A percentile compares a stretch with the other conserved stretches of the same genome.
Evolutionary conservation across 2,329 filamentous ascomycete genomes (phyloP).

Genomic region (Ophiostoma populinum): DNA sequence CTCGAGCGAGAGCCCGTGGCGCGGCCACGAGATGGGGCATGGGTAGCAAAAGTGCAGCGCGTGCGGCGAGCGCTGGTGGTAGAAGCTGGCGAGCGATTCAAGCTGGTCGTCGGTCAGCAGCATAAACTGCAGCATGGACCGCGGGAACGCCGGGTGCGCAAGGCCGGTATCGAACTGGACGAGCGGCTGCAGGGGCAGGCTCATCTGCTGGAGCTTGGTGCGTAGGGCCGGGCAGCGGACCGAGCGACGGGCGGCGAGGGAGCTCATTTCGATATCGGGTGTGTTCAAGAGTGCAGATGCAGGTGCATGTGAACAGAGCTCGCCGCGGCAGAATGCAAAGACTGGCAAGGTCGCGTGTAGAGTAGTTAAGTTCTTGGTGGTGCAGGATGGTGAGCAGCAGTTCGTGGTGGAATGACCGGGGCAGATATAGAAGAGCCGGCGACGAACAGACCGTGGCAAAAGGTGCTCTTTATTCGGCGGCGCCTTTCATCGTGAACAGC

Average conservation of each 20-base stretch:
- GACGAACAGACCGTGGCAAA: no score
- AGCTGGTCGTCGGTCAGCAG: slow-evolving; percentile 55
- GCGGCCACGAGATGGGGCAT: slow-evolving; percentile 46
- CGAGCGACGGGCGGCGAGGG: slow-evolving; percentile 21
- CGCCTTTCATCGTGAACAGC: not conserved
- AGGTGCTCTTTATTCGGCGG: not conserved
- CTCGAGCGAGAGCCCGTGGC: slow-evolving; percentile 30
- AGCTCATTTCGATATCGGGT: not conserved
- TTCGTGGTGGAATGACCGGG: no score
- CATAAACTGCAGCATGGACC: slow-evolving; percentile 53
- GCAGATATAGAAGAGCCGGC: no score
- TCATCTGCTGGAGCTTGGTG: slow-evolving; percentile 47
- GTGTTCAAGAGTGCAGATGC: not conserved
- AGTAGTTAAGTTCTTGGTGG: not conserved
- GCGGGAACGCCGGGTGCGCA: slow-evolving; percentile 48
- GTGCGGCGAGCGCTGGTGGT: slow-evolving; percentile 48
- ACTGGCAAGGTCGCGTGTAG: not conserved
- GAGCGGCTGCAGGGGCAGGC: slow-evolving; percentile 47
- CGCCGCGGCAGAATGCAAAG: not conserved
- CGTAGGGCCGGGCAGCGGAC: slow-evolving; percentile 33
- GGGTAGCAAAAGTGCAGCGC: slow-evolving; percentile 45
- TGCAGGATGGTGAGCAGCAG: not conserved
- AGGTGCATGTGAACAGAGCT: not conserved
- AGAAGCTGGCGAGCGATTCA: slow-evolving; percentile 52
- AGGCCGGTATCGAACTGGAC: slow-evolving; percentile 43